Evolutionary conservation across 176 grass and related monocot genomes (phyloP), one percentile per base, ranked within the genome.

Genomic region (Tillandsia fasciculata): DNA sequence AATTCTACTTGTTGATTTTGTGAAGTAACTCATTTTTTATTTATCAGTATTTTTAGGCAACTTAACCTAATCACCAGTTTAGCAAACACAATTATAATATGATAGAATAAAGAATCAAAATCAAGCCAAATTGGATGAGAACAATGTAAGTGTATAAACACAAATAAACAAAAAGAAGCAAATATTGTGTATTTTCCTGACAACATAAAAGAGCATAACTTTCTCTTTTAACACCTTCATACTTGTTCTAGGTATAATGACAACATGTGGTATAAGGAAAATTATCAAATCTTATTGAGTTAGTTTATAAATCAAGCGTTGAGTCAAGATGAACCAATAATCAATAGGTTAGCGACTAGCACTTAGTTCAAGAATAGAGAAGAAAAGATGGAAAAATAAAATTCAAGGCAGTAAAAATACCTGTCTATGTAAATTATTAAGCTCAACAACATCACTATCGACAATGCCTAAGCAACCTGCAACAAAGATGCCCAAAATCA

Each of bases 391-490:
- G 24, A 48, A 49, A 51, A 70, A 75, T 69, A 26, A 47, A 15
- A 78, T 10, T 3, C 1, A 12, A 77, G 71, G 47, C 26, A 28
- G 52, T 29, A 56, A 15, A 58, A 28, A 29, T 91, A 97, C 93
- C 84, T 90, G 89, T 49, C 93, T 84, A 79, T 92, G 93, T 65
- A 92, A 86, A 59, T 97, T 92, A 68, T 90, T 90, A 51, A 97
- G 84, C 56, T 97, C 93, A 79, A 97, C 93, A 83, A 77, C 67
- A 74, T 97, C 93, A 3, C 81, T 75, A 77, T 97, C 93, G 67
- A 90, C 93, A 85, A 97, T 87, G 50, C 93, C 93, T 75, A 97
- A 72, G 74, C 84, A 87, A 83, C 89, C 93, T 97, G 85, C 68
- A 68, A 42, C 69, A 50, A 80, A 28, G 29, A 33, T 17, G 66